Base-by-base conservation (phyloP, 2,329 filamentous ascomycete genomes). In the Aspergillus sp. region DNA sequence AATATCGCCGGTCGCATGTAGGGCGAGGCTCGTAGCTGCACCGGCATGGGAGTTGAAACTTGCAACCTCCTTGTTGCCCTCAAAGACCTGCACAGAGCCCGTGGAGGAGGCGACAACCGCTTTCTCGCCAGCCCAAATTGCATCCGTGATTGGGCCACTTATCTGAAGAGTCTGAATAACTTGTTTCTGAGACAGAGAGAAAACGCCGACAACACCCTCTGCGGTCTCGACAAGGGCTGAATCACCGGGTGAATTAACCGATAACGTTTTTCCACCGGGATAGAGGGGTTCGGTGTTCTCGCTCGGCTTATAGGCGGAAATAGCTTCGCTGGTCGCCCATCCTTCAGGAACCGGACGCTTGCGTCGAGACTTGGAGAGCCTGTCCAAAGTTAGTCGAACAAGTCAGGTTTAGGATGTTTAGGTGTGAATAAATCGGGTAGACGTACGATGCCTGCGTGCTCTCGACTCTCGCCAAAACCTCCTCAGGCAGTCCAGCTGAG, bases 331-430 rank as follows among this genome's bases (percentile, higher is more conserved):
- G 5, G 89, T 91, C 4, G 87, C 89, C 93, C 95, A 98, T 55
- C 85, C 90, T 59, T 90, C 85, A 30, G 95, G 93, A 36, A 96
- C 80, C 7, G 91, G 85, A 59, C 95, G 89, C 83, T 96, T 97
- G 78, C 93, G 90, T 69, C 95, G 90, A 48, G 89, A 89, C 72
- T 91, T 91, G 57, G 90, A 95, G 57, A 98, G 83, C 68, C 91
- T 96, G 57, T 66, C 61, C 61, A 64, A 22, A 51, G 53, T 66
- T 54, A 64, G 59, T 52, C 15, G 20, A 38, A 59, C 8, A n/a
- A 12, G 4, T 9, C 15, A 24, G 20, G 8, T 38, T 26, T 11
- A 38, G 24, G 30, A 17, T 11, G 22, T 9, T 30, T 30, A 30
- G 3, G 9, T 30, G 15, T 24, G 7, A 45, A 22, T 18, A 18